Conservation (phyloP, 1,139 yeast genomes). For the Kodamaea sp. region DNA sequence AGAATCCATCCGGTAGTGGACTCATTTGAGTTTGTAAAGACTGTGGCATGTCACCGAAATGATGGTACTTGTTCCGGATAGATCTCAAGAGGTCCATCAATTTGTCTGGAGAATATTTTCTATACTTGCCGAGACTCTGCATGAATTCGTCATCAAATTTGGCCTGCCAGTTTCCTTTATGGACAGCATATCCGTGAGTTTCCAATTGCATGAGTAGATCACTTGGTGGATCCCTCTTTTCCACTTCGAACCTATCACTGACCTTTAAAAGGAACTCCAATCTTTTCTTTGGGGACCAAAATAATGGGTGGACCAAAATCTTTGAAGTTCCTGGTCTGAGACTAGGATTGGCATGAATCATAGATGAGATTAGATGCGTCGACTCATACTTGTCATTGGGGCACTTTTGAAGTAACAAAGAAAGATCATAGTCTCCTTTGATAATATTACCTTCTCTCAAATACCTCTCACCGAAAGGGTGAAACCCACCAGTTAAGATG, state of each 20-base stretch:
- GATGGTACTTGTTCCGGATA: constrained; percentile 88
- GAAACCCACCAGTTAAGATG: constrained; percentile 79
- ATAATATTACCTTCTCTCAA: constrained; percentile 87
- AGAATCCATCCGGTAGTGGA: constrained; percentile 82
- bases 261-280: constrained; percentile 81
- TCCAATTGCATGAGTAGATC: constrained; percentile 64
- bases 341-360: constrained; percentile 71
- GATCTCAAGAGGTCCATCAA: constrained; percentile 87
- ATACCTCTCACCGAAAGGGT: constrained; percentile 92
- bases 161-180: constrained; percentile 75
- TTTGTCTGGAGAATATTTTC: constrained; percentile 80
- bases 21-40: constrained; percentile 63
- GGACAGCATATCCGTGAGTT: constrained; percentile 54
- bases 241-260: constrained; percentile 89
- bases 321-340: constrained; percentile 70
- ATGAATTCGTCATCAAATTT: constrained; percentile 69
- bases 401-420: constrained; percentile 39
- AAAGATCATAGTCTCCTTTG: constrained; percentile 63
- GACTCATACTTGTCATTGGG: constrained; percentile 62
- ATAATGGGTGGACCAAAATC: constrained; percentile 81
- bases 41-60: constrained; percentile 83
- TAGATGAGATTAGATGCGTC: constrained; percentile 63
- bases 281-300: constrained; percentile 78
- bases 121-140: constrained; percentile 83
- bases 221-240: constrained; percentile 85